phyloP scores from a whole-genome alignment of 202 grass and related monocot genomes.

The Setaria italica region DNA sequence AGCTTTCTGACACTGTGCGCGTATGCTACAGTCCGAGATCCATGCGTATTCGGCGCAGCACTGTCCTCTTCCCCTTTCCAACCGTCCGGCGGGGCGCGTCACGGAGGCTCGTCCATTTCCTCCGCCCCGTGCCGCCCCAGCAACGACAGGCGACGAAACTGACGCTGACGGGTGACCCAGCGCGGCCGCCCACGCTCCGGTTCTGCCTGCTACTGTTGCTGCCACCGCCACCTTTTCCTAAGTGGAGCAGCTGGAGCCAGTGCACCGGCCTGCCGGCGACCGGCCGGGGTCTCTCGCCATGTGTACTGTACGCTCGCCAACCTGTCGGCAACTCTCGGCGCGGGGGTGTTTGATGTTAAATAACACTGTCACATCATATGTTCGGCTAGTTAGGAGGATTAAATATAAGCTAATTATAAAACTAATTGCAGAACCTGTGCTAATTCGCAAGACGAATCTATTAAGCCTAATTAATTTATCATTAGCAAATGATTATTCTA shows the following conservation, averaged over 20 bases:
- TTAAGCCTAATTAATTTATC: too few relatives aligned
- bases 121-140: background rate
- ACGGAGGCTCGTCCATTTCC: constrained; percentile 30
- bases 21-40: background rate
- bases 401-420: too few relatives aligned
- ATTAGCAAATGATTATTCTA: too few relatives aligned
- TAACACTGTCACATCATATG: too few relatives aligned
- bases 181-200: background rate
- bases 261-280: background rate
- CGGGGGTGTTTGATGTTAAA: too few relatives aligned
- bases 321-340: too few relatives aligned
- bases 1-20: background rate
- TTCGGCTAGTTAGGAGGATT: too few relatives aligned
- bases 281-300: background rate
- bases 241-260: constrained; percentile 8
- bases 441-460: too few relatives aligned
- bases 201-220: background rate
- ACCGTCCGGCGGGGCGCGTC: background rate
- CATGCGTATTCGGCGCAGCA: background rate
- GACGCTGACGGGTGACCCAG: constrained; percentile 7
- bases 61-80: background rate
- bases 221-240: background rate
- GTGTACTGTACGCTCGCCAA: too few relatives aligned
- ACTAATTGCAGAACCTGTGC: too few relatives aligned
- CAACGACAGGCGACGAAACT: background rate